A percentile compares a stretch with the other conserved stretches of the same genome.
Evolutionary conservation across 192 early-diverging fungal species (phyloP).

Genomic region (Dispira simplex): DNA sequence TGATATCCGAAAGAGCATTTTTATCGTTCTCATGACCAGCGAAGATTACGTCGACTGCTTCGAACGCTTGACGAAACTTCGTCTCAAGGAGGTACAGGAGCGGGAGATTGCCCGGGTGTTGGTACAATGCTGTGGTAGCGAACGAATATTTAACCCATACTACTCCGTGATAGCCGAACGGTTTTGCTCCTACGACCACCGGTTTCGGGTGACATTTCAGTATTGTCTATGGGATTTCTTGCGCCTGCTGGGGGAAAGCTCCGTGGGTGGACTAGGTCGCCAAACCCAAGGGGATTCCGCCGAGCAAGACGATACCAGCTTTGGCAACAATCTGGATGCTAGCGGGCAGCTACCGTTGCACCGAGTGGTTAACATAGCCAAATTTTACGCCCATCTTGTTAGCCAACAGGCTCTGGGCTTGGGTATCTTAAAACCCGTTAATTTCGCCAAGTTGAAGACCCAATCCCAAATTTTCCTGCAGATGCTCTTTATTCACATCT

Average conservation of each 20-base stretch:
- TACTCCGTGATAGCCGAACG: constrained; percentile 74
- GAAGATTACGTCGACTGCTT: constrained; percentile 93
- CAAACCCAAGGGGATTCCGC: constrained; percentile 17
- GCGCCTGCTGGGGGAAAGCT: constrained; percentile 66
- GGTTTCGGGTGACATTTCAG: constrained; percentile 83
- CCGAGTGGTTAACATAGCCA: constrained; percentile 67
- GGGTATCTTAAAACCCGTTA: constrained; percentile 48
- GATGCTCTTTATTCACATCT: constrained; percentile 51
- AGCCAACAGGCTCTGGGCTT: constrained; percentile 52
- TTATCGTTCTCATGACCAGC: constrained; percentile 80
- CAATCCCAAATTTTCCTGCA: constrained; percentile 53
- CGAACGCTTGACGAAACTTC: constrained; percentile 68
- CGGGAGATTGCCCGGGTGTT: constrained; percentile 90
- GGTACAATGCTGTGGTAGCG: constrained; percentile 77
- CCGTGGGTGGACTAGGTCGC: constrained; percentile 44
- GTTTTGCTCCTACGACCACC: constrained; percentile 60
- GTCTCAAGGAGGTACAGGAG: constrained; percentile 80
- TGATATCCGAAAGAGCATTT: constrained; percentile 80
- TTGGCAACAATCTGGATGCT: constrained; percentile 16
- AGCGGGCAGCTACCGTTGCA: constrained; percentile 30
- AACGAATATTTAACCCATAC: constrained; percentile 85
- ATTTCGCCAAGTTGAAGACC: constrained; percentile 47
- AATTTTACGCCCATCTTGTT: constrained; percentile 71
- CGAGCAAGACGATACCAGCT: constrained; percentile 17
- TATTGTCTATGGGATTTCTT: constrained; percentile 93